Base-by-base conservation (phyloP, 768 basidiomycete species). In the Rossbeevera mucosa region DNA sequence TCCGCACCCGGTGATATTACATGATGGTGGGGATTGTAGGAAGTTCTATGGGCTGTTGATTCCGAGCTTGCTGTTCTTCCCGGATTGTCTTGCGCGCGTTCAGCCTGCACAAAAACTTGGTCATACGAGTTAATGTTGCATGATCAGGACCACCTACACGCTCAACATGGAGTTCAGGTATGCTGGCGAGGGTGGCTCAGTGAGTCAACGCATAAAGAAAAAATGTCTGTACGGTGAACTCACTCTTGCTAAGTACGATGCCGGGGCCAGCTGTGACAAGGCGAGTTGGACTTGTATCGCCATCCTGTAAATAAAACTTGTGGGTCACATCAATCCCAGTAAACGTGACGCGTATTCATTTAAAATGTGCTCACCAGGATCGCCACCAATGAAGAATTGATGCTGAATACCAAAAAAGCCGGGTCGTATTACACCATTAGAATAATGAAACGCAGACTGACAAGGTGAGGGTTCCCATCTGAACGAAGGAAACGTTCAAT, bases 151-250 rank as follows among this genome's bases (percentile, higher is more conserved):
- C 12, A 24, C 64, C 55, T 42, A 65, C 64, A 65, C 60, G 11
- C 58, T 45, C 5, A 67, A 38, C 56, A 62, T 60, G 13, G 60
- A 67, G 26, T 64, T 67, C 22, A 42, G 9, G 14, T 60, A 65
- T 24, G 55, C 64, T 65, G 36, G 18, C 9, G 20, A 28, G 11
- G 26, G 22, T 25, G n/a, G 26, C 2, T n/a, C 3, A 28, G 11
- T 7, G 7, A 4, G 13, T 48, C 3, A 51, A 31, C 20, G 18
- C 24, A 16, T 0, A 14, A n/a, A 25, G 22, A 13, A 1, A 1
- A 6, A 44, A 29, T 5, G n/a, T n/a, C n/a, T n/a, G n/a, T n/a
- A n/a, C n/a, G 13, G 2, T 6, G 4, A n/a, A 22, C 56, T 42
- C 28, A 66, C 65, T 48, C 33, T 67, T 59, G 28, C 52, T 42